phyloP scores from a whole-genome alignment of 1,284 basidiomycete species.

The Xerocomus amazonicus region DNA sequence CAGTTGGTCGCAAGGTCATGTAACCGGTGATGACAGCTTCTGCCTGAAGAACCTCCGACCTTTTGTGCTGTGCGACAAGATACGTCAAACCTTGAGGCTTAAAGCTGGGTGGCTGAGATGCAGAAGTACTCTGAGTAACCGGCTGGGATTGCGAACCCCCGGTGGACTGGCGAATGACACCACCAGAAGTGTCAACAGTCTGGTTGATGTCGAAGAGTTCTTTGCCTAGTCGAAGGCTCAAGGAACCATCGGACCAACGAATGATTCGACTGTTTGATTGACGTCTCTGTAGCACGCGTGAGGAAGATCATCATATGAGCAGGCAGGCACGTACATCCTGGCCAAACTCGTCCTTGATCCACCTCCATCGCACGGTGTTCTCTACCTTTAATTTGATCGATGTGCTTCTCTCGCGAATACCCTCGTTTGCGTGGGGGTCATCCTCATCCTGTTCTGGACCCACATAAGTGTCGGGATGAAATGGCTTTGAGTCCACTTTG shows the following conservation, averaged over 20 bases:
- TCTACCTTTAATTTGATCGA: slow-evolving; percentile 82
- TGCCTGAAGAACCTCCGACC: slow-evolving; percentile 79
- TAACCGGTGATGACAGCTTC: slow-evolving; percentile 81
- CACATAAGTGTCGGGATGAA: slow-evolving; percentile 75
- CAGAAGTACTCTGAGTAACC: slow-evolving; percentile 33
- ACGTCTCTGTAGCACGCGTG: slow-evolving; percentile 46
- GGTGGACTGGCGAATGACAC: slow-evolving; percentile 50
- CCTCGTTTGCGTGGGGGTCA: slow-evolving; percentile 50
- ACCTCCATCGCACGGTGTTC: slow-evolving; percentile 89
- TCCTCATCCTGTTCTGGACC: slow-evolving; percentile 79
- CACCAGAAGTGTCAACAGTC: slow-evolving; percentile 68
- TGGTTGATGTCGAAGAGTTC: slow-evolving; percentile 87
- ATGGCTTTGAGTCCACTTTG: slow-evolving; percentile 78
- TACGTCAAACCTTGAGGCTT: slow-evolving; percentile 78
- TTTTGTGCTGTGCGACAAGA: slow-evolving; percentile 86
- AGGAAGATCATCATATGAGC: neutral
- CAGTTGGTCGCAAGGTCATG: slow-evolving; percentile 81
- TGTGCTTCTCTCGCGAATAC: slow-evolving; percentile 68
- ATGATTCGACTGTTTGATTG: slow-evolving; percentile 88
- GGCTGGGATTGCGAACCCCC: slow-evolving; percentile 37
- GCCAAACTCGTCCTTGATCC: slow-evolving; percentile 70
- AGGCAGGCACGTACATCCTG: slow-evolving; percentile 54
- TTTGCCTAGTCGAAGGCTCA: slow-evolving; percentile 84
- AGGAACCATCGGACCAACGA: slow-evolving; percentile 87
- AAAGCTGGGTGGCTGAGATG: slow-evolving; percentile 22